These are phyloP conservation scores for Apiospora sp. DNA, from an alignment of 2,329 filamentous ascomycete genomes.

Conservation along the genomic window DNA sequence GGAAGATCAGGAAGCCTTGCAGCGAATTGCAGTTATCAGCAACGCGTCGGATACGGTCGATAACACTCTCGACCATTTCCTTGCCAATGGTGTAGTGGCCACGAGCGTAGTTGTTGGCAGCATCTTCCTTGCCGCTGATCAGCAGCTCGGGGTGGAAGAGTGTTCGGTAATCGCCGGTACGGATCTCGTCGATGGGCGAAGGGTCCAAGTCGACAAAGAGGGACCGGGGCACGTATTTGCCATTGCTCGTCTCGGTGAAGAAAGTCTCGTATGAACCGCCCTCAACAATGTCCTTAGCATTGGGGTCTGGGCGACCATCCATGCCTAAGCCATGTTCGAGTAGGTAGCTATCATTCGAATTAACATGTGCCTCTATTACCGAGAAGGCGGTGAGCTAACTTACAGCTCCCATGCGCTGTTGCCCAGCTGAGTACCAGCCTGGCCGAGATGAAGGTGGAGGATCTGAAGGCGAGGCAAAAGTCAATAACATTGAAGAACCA, in stretches of 20 bases:
- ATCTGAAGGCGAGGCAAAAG: conserved; percentile 50
- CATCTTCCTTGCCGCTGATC: conserved; percentile 79
- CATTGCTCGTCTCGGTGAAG: conserved; percentile 75
- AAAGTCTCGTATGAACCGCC: conserved; percentile 75
- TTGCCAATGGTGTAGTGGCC: conserved; percentile 81
- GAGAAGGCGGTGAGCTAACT: conserved; percentile 46
- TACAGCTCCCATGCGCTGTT: conserved; percentile 82
- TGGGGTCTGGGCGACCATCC: conserved; percentile 71
- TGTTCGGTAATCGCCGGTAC: conserved; percentile 71
- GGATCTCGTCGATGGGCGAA: conserved; percentile 77
- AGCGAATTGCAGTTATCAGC: conserved; percentile 77
- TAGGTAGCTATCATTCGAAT: conserved; percentile 63
- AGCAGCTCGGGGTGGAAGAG: conserved; percentile 77
- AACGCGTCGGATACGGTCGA: conserved; percentile 74
- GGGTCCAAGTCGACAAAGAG: conserved; percentile 78
- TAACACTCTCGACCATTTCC: conserved; percentile 76
- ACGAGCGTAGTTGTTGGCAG: conserved; percentile 80
- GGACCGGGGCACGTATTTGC: conserved; percentile 76
- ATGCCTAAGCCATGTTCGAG: conserved; percentile 74
- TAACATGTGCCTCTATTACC: not conserved
- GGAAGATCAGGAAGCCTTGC: conserved; percentile 78
- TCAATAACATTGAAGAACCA: conserved; percentile 21
- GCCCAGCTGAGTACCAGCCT: conserved; percentile 77
- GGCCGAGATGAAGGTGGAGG: conserved; percentile 70
- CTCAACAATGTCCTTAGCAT: conserved; percentile 65